These are phyloP conservation scores for Podaxis sp. DNA, from an alignment of 768 basidiomycete species.

Conservation along the genomic window DNA sequence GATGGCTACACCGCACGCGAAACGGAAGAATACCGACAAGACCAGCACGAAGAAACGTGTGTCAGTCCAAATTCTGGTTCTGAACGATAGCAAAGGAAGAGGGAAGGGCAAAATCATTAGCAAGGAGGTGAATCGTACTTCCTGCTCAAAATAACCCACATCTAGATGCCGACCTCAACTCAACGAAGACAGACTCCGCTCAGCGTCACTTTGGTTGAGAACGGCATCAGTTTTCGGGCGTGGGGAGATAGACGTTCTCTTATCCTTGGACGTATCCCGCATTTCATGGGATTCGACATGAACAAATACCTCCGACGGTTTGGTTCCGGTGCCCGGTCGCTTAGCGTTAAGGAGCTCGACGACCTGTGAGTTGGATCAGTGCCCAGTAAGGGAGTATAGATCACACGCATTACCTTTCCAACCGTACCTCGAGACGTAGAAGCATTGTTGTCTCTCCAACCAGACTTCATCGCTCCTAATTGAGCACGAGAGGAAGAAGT, in stretches of 20 bases:
- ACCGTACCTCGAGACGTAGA: not conserved
- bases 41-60: too few relatives aligned
- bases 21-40: too few relatives aligned
- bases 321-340: not conserved
- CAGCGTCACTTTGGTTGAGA: not conserved
- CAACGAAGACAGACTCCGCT: not conserved
- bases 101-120: too few relatives aligned
- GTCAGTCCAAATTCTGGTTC: too few relatives aligned
- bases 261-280: not conserved
- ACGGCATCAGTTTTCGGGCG: not conserved
- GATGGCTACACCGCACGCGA: too few relatives aligned
- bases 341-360: not conserved
- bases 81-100: too few relatives aligned
- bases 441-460: not conserved
- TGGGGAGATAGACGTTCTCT: not conserved
- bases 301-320: not conserved
- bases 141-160: too few relatives aligned
- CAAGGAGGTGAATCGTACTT: too few relatives aligned
- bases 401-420: not conserved
- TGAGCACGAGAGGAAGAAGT: not conserved
- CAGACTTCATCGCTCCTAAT: not conserved
- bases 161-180: not conserved
- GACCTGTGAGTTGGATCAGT: not conserved
- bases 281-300: not conserved
- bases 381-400: not conserved